These are phyloP conservation scores for Colletotrichum horii DNA, from an alignment of 2,329 filamentous ascomycete species.

Conservation along the genomic window DNA sequence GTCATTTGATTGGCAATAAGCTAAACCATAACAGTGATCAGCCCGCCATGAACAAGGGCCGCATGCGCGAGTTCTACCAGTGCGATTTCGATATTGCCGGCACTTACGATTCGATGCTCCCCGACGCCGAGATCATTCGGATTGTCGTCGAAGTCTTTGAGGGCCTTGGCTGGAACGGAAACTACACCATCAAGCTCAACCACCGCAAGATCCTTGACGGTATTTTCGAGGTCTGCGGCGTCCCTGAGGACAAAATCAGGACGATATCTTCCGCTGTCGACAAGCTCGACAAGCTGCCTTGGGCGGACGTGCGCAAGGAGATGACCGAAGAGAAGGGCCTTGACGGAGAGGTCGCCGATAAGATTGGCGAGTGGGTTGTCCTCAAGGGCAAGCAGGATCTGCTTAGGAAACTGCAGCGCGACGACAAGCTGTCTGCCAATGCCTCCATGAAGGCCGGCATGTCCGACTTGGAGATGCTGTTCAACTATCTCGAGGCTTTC, in stretches of 20 bases:
- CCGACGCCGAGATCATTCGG: conserved; percentile 86
- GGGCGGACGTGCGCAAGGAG: conserved; percentile 88
- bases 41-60: conserved; percentile 86
- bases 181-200: conserved; percentile 90
- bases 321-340: conserved; percentile 95
- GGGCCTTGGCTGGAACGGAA: conserved; percentile 73
- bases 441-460: conserved; percentile 79
- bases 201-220: conserved; percentile 94
- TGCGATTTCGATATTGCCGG: conserved; percentile 97
- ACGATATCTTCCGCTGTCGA: conserved; percentile 93
- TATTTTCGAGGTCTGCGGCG: conserved; percentile 88
- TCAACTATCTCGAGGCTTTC: conserved; percentile 82
- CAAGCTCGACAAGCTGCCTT: conserved; percentile 92
- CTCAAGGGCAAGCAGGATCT: conserved; percentile 78
- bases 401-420: conserved; percentile 70
- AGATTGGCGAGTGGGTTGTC: conserved; percentile 84
- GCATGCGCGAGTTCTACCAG: conserved; percentile 96
- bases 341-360: conserved; percentile 77
- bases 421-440: conserved; percentile 73
- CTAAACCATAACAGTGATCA: conserved; percentile 63
- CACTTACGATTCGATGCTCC: conserved; percentile 86
- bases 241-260: conserved; percentile 84
- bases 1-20: neutral
- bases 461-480: conserved; percentile 79
- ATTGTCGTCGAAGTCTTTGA: conserved; percentile 89